phyloP scores from a whole-genome alignment of 306 rosid genomes.

The Sechiopsis laciniata region DNA sequence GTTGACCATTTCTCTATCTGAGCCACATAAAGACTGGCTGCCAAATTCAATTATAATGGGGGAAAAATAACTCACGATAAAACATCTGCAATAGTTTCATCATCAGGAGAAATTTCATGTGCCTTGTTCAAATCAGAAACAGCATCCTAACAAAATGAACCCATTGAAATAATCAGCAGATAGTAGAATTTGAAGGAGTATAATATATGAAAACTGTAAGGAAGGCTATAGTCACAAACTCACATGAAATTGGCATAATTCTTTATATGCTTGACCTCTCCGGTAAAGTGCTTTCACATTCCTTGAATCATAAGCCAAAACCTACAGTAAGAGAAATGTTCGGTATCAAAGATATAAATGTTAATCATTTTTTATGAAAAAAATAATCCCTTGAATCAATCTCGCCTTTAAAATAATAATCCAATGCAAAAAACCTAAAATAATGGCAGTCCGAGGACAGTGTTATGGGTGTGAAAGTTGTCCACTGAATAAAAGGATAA shows the following conservation, averaged over 20 bases:
- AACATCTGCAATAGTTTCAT: slow-evolving; percentile 63
- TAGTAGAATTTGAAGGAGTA: slow-evolving; percentile 2
- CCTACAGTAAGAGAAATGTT: slow-evolving; percentile 35
- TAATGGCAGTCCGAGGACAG: no score
- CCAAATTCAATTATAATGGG: background rate
- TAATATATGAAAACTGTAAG: slow-evolving; percentile 14
- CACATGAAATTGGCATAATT: slow-evolving; percentile 60
- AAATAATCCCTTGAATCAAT: background rate
- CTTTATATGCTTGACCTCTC: slow-evolving; percentile 96
- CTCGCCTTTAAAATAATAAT: background rate
- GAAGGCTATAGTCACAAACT: slow-evolving; percentile 23
- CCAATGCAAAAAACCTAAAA: background rate
- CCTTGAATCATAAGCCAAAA: slow-evolving; percentile 61
- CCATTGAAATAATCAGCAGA: slow-evolving; percentile 18
- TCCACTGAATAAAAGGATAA: no score
- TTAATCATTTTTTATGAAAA: no score
- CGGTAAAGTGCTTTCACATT: slow-evolving; percentile 93
- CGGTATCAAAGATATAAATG: background rate
- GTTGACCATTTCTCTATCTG: background rate
- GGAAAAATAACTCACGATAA: slow-evolving; percentile 45
- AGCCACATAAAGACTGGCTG: background rate
- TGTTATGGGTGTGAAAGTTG: no score
- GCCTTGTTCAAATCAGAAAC: slow-evolving; percentile 73
- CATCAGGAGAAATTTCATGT: slow-evolving; percentile 62
- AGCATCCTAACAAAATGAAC: slow-evolving; percentile 56